These are phyloP conservation scores for Zygosaccharomyces bisporus DNA, from an alignment of 805 yeast species.

Conservation along the genomic window DNA sequence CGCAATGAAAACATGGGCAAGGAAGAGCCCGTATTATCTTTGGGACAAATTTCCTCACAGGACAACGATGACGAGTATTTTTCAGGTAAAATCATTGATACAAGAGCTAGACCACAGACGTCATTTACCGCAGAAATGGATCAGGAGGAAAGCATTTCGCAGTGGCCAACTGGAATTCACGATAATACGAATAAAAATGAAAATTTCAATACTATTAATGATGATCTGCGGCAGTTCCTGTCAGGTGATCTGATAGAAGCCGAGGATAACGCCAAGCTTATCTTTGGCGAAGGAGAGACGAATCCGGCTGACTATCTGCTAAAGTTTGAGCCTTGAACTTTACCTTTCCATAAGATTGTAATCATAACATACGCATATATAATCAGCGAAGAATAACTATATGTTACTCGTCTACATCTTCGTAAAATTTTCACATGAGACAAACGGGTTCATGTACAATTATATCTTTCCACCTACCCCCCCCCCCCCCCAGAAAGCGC, in stretches of 20 bases:
- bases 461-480: background rate
- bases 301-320: constrained; percentile 31
- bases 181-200: constrained; percentile 1
- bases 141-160: background rate
- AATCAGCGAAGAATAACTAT: background rate
- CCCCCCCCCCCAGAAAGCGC: too few species aligned
- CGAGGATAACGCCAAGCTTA: constrained; percentile 33
- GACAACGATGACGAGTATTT: constrained; percentile 8
- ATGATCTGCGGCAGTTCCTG: constrained; percentile 32
- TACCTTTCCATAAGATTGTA: background rate
- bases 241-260: constrained; percentile 34
- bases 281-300: constrained; percentile 23
- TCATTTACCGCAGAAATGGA: background rate
- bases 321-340: constrained; percentile 27
- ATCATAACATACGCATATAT: background rate
- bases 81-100: constrained; percentile 30
- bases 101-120: constrained; percentile 22
- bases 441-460: too few species aligned
- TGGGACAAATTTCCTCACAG: constrained; percentile 1
- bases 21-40: too few species aligned
- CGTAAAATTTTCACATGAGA: too few species aligned
- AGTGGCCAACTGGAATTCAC: background rate
- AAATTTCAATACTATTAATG: constrained; percentile 11
- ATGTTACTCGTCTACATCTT: background rate
- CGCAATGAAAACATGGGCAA: too few species aligned